Percentiles rank a stretch among this genome's conserved stretches.
Evolutionary conservation across 2,329 filamentous ascomycete genomes (phyloP).

Genomic region (Fusarium sulawesiense): DNA sequence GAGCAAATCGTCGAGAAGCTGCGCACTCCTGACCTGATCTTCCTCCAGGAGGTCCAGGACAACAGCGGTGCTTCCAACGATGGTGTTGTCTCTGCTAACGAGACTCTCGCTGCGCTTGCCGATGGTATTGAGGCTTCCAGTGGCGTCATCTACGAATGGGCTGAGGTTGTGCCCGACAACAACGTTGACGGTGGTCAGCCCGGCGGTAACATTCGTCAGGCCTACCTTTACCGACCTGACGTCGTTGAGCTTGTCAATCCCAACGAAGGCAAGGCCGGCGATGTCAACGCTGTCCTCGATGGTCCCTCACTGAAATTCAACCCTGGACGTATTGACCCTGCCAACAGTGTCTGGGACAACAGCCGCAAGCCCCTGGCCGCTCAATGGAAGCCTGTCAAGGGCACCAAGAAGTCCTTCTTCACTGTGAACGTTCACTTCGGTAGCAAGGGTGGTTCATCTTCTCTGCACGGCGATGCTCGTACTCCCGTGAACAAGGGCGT

Average conservation of each 20-base stretch:
- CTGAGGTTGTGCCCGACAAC: slow-evolving; percentile 69
- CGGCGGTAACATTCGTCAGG: slow-evolving; percentile 77
- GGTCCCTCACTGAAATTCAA: slow-evolving; percentile 71
- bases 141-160: slow-evolving; percentile 68
- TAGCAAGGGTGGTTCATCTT: slow-evolving; percentile 73
- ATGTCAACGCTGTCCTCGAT: slow-evolving; percentile 68
- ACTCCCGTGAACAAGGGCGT: slow-evolving; percentile 75
- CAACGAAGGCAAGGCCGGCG: slow-evolving; percentile 64
- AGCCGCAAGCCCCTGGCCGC: slow-evolving; percentile 76
- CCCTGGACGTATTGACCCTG: slow-evolving; percentile 74
- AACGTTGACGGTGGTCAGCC: slow-evolving; percentile 73
- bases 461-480: slow-evolving; percentile 72
- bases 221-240: slow-evolving; percentile 75
- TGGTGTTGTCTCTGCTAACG: slow-evolving; percentile 65
- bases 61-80: slow-evolving; percentile 71
- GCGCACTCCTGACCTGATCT: slow-evolving; percentile 71
- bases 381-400: slow-evolving; percentile 69
- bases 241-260: slow-evolving; percentile 69
- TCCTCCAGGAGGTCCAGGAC: slow-evolving; percentile 79
- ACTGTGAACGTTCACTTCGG: slow-evolving; percentile 78
- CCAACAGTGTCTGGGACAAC: slow-evolving; percentile 67
- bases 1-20: slow-evolving; percentile 73
- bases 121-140: slow-evolving; percentile 62
- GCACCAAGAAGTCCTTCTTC: slow-evolving; percentile 67
- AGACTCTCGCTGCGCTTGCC: slow-evolving; percentile 68